A percentile compares a stretch with the other conserved stretches of the same genome.
Evolutionary conservation across 768 basidiomycete genomes (phyloP).

Genomic region (Sutorius australiensis): DNA sequence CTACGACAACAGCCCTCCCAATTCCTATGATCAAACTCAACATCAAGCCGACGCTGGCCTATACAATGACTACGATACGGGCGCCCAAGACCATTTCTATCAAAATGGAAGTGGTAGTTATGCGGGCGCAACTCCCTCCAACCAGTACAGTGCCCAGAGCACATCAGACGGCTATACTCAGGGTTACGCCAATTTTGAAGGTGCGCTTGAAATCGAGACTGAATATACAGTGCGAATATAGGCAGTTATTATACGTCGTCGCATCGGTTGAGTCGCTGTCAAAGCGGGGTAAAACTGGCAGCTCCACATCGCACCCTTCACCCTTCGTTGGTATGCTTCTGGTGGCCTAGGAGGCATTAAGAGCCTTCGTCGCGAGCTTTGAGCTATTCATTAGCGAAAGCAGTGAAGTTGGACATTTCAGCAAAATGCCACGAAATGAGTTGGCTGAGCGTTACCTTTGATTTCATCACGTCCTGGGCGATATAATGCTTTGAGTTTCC

Average conservation of each 20-base stretch:
- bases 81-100: slow-evolving; percentile 59
- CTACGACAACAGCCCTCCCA: slow-evolving; percentile 53
- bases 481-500: slow-evolving; percentile 27
- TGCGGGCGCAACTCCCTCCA: slow-evolving; percentile 45
- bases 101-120: slow-evolving; percentile 64
- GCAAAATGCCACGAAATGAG: slow-evolving; percentile 29
- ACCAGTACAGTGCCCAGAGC: slow-evolving; percentile 48
- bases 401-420: slow-evolving; percentile 36
- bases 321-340: slow-evolving; percentile 20
- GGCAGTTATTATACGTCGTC: slow-evolving; percentile 34
- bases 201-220: slow-evolving; percentile 79
- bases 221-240: slow-evolving; percentile 41
- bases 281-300: slow-evolving; percentile 50
- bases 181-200: slow-evolving; percentile 70
- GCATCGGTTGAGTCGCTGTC: slow-evolving; percentile 41
- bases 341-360: slow-evolving; percentile 28
- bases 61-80: slow-evolving; percentile 68
- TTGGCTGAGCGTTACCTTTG: slow-evolving; percentile 19
- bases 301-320: slow-evolving; percentile 22
- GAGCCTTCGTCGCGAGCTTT: slow-evolving; percentile 41
- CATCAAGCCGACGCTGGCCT: slow-evolving; percentile 59
- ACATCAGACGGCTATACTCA: slow-evolving; percentile 50
- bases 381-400: slow-evolving; percentile 47
- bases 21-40: slow-evolving; percentile 62
- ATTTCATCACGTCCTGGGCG: slow-evolving; percentile 17